These are phyloP conservation scores for Reticulascus tulasneorum DNA, from an alignment of 2,329 filamentous ascomycete species.

Conservation along the genomic window DNA sequence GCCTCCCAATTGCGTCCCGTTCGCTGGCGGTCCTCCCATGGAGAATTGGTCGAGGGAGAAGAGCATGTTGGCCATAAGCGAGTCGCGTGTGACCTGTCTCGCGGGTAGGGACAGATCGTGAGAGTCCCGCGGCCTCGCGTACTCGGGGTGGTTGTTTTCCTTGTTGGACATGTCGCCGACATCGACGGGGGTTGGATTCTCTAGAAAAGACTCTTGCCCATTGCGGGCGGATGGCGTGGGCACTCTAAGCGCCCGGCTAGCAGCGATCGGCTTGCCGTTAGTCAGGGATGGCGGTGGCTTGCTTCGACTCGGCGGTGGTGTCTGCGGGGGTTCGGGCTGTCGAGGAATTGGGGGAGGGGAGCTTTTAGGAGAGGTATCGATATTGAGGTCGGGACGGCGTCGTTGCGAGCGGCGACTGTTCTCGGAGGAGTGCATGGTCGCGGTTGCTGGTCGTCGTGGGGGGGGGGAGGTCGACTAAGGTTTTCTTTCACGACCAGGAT, in stretches of 20 bases:
- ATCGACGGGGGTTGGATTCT: slow-evolving; percentile 34
- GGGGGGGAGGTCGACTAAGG: too few relatives aligned
- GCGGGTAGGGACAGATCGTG: slow-evolving; percentile 83
- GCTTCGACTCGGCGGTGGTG: slow-evolving; percentile 10
- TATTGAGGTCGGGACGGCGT: slow-evolving; percentile 17
- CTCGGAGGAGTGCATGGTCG: slow-evolving; percentile 8
- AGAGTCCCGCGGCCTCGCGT: slow-evolving; percentile 52
- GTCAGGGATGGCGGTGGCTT: slow-evolving; percentile 9
- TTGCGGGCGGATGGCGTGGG: slow-evolving; percentile 18
- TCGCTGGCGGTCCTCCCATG: slow-evolving; percentile 29
- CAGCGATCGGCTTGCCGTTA: slow-evolving; percentile 26
- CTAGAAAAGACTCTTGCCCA: slow-evolving; percentile 32
- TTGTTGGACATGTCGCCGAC: slow-evolving; percentile 26
- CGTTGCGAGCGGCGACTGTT: slow-evolving; percentile 11
- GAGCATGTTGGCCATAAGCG: slow-evolving; percentile 93
- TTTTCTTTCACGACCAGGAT: too few relatives aligned
- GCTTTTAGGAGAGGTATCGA: slow-evolving; percentile 14
- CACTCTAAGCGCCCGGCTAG: slow-evolving; percentile 26
- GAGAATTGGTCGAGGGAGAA: slow-evolving; percentile 85
- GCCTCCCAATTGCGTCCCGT: slow-evolving; percentile 2
- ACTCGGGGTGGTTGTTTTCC: slow-evolving; percentile 23
- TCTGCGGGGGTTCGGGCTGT: slow-evolving; percentile 7
- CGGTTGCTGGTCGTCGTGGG: not conserved
- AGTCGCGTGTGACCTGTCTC: slow-evolving; percentile 76
- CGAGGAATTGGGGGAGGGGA: slow-evolving; percentile 5